Evolutionary conservation across 176 grass and related monocot species (phyloP).

Genomic region (Avena sativa): DNA sequence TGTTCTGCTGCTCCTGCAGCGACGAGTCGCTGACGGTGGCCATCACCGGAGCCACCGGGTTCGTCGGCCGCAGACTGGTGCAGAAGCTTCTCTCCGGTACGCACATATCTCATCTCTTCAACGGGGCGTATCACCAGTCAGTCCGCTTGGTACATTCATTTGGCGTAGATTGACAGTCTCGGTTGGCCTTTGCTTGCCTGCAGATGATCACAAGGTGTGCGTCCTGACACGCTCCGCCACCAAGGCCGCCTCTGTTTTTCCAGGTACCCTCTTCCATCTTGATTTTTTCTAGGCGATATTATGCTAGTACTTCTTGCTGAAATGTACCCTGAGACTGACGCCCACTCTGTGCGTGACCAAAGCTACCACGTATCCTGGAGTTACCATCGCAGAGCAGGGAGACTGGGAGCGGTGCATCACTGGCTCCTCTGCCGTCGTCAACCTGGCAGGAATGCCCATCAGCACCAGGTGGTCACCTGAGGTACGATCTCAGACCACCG

Average conservation of each 20-base stretch:
- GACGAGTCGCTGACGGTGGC: slow-evolving; percentile 64
- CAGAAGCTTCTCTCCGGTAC: slow-evolving; percentile 77
- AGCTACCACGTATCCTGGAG: slow-evolving; percentile 63
- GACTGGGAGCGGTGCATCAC: slow-evolving; percentile 72
- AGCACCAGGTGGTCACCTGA: slow-evolving; percentile 93
- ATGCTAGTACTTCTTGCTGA: no score
- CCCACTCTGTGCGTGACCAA: background rate
- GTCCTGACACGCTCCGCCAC: slow-evolving; percentile 75
- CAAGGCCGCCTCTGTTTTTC: slow-evolving; percentile 73
- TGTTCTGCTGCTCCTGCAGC: slow-evolving; percentile 15
- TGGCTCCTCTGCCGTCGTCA: slow-evolving; percentile 80
- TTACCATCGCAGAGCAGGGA: slow-evolving; percentile 70
- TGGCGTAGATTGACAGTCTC: background rate
- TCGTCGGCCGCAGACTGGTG: slow-evolving; percentile 84
- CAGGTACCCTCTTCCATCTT: slow-evolving; percentile 33
- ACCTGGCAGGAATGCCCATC: slow-evolving; percentile 91
- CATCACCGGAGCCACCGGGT: slow-evolving; percentile 93
- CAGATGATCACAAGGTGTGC: slow-evolving; percentile 82
- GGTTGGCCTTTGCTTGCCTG: no score
- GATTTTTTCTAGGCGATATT: no score
- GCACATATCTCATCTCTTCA: no score
- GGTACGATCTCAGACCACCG: slow-evolving; percentile 15
- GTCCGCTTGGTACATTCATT: background rate
- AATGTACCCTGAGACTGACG: no score
- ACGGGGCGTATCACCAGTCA: no score